Conservation (phyloP, 2,329 filamentous ascomycete species). For the Claviceps africana region DNA sequence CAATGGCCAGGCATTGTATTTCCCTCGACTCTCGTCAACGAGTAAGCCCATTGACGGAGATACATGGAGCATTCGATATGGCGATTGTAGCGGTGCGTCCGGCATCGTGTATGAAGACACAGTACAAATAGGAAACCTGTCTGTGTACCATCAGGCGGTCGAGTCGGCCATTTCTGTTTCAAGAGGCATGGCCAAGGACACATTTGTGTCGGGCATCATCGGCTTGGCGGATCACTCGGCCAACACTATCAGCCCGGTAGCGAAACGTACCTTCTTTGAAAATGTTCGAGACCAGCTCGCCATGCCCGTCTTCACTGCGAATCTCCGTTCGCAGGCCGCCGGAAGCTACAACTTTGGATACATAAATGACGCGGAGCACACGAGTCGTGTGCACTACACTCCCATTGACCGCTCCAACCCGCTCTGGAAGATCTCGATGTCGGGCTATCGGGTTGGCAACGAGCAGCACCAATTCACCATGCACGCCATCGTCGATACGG, state of each 20-base stretch:
- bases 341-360: slow-evolving; percentile 29
- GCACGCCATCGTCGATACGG: slow-evolving; percentile 53
- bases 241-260: slow-evolving; percentile 20
- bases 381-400: slow-evolving; percentile 41
- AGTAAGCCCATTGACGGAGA: slow-evolving; percentile 25
- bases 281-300: slow-evolving; percentile 18
- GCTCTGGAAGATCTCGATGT: slow-evolving; percentile 48
- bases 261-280: slow-evolving; percentile 22
- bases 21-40: slow-evolving; percentile 28
- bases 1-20: slow-evolving; percentile 43
- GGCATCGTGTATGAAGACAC: slow-evolving; percentile 54
- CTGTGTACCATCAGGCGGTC: slow-evolving; percentile 46
- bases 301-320: slow-evolving; percentile 23
- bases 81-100: slow-evolving; percentile 47
- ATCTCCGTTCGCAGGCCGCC: slow-evolving; percentile 17
- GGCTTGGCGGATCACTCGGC: slow-evolving; percentile 19
- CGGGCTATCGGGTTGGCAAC: slow-evolving; percentile 39
- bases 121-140: slow-evolving; percentile 46
- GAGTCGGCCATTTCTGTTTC: slow-evolving; percentile 50
- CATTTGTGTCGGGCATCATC: slow-evolving; percentile 22
- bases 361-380: slow-evolving; percentile 44
- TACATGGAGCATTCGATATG: slow-evolving; percentile 49
- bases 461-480: slow-evolving; percentile 5
- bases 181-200: slow-evolving; percentile 19
- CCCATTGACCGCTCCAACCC: slow-evolving; percentile 36